Evolutionary conservation across 805 yeast species (phyloP).

Genomic region (Candida palmyrensis): DNA sequence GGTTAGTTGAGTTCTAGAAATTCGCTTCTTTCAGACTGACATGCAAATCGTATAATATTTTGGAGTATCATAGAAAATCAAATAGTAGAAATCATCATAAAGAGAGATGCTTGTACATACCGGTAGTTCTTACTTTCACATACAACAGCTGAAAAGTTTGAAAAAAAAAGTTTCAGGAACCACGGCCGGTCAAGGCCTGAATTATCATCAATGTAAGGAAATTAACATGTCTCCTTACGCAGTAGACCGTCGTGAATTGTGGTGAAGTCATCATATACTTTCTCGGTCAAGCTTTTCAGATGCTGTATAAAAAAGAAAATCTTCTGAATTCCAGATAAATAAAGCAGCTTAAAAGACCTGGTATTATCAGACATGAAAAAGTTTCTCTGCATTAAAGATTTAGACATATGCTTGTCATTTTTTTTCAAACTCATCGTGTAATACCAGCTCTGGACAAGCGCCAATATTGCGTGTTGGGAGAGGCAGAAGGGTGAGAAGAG

Average conservation of each 20-base stretch:
- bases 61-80: constrained; percentile 21
- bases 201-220: constrained; percentile 38
- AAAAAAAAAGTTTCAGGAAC: constrained; percentile 31
- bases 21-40: constrained; percentile 39
- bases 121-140: neutral
- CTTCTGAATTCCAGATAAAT: constrained; percentile 17
- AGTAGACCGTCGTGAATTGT: constrained; percentile 52
- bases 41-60: constrained; percentile 33
- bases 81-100: constrained; percentile 18
- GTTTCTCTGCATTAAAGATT: constrained; percentile 56
- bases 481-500: constrained; percentile 9
- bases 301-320: constrained; percentile 9
- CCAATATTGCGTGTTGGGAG: neutral
- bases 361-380: constrained; percentile 45
- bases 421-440: constrained; percentile 69
- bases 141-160: neutral
- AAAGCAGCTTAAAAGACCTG: constrained; percentile 7
- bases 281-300: constrained; percentile 3
- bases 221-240: constrained; percentile 41
- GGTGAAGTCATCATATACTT: constrained; percentile 43
- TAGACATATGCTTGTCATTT: constrained; percentile 99
- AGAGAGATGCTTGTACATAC: constrained; percentile 3
- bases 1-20: no score
- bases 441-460: constrained; percentile 10
- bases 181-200: constrained; percentile 52